These are phyloP conservation scores for Debaryomyces prosopidis DNA, from an alignment of 805 yeast genomes.

Conservation along the genomic window DNA sequence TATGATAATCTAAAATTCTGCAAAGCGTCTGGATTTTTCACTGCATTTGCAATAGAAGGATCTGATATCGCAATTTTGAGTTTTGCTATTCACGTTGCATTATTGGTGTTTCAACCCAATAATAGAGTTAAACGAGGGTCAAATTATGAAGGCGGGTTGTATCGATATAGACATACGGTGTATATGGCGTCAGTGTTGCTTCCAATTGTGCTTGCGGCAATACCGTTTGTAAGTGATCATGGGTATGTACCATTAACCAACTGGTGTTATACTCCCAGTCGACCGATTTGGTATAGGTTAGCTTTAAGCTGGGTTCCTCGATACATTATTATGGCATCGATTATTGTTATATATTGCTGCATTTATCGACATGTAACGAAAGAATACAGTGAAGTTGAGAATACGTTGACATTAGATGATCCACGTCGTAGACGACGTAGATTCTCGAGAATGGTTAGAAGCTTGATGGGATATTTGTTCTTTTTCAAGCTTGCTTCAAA, in stretches of 20 bases:
- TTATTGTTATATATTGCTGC: constrained; percentile 51
- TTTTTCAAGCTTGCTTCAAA: no score
- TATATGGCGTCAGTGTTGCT: constrained; percentile 53
- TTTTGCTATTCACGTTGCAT: constrained; percentile 72
- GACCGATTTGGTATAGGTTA: constrained; percentile 64
- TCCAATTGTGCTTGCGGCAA: constrained; percentile 62
- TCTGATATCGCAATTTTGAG: constrained; percentile 73
- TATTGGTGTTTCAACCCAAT: constrained; percentile 61
- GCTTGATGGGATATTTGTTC: no score
- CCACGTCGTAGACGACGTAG: no score
- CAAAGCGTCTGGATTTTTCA: constrained; percentile 68
- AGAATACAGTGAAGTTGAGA: not conserved
- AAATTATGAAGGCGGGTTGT: constrained; percentile 65
- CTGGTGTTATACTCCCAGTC: constrained; percentile 70
- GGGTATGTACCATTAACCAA: constrained; percentile 59
- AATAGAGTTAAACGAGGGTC: constrained; percentile 31
- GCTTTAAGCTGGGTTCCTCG: constrained; percentile 75
- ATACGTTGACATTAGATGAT: not conserved
- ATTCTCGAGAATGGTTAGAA: no score
- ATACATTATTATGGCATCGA: constrained; percentile 56
- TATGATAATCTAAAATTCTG: constrained; percentile 48
- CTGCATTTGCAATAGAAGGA: constrained; percentile 71
- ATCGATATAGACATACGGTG: constrained; percentile 49
- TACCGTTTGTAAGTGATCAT: constrained; percentile 55
- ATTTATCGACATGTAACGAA: not conserved